A percentile compares a stretch with the other conserved stretches of the same genome.
Conservation (phyloP, 2,329 filamentous ascomycete genomes). For the Sporothrix protearum region DNA sequence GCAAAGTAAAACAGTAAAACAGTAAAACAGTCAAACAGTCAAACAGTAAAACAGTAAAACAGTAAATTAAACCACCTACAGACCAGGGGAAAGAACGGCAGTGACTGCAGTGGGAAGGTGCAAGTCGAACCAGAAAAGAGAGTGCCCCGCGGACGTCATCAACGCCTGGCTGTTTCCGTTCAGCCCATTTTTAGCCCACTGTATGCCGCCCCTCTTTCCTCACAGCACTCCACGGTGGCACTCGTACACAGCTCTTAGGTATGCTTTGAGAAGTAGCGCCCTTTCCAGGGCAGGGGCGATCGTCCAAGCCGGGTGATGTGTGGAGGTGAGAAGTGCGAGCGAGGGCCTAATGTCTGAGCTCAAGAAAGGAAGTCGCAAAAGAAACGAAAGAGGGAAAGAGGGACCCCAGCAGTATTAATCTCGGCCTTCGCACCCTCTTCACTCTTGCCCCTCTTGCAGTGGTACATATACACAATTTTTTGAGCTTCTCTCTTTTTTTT, state of each 20-base stretch:
- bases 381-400: neutral
- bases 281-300: constrained; percentile 10
- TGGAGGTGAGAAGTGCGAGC: neutral
- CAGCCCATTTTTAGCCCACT: constrained; percentile 1
- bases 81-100: neutral
- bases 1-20: too few species aligned
- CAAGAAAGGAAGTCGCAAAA: neutral
- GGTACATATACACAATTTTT: neutral
- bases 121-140: neutral
- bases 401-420: constrained; percentile 6
- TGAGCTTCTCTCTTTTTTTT: neutral
- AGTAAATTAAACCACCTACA: too few species aligned
- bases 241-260: too few species aligned
- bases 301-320: neutral
- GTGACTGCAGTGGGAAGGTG: neutral
- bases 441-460: constrained; percentile 6
- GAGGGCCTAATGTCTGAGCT: neutral
- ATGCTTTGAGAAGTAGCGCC: neutral
- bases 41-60: too few species aligned
- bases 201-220: neutral
- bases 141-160: constrained; percentile 18
- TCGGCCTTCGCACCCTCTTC: neutral
- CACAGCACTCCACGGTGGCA: too few species aligned
- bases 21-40: too few species aligned
- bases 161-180: neutral